Percentiles rank a stretch among this genome's conserved stretches.
phyloP scores from a whole-genome alignment of 2,329 filamentous ascomycete genomes.

The Fusarium clavum region DNA sequence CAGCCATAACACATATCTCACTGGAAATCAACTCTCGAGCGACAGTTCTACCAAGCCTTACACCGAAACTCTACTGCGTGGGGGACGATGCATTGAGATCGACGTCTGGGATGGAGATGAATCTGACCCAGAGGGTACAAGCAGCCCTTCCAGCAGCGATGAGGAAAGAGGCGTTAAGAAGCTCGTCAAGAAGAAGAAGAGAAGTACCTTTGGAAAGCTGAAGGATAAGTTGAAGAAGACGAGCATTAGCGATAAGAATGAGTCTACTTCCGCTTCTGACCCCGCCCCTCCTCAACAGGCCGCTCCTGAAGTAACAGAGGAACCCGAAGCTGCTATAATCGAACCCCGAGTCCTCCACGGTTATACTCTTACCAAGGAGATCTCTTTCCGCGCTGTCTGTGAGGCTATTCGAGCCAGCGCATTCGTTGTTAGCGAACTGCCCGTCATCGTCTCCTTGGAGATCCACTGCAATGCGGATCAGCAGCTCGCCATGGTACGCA shows the following conservation, averaged over 20 bases:
- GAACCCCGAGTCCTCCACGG: slow-evolving; percentile 88
- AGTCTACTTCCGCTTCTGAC: slow-evolving; percentile 6
- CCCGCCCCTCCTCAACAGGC: slow-evolving; percentile 11
- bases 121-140: slow-evolving; percentile 65
- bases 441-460: slow-evolving; percentile 94
- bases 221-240: slow-evolving; percentile 67
- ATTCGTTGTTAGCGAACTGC: slow-evolving; percentile 79
- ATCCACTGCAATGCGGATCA: slow-evolving; percentile 86
- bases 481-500: slow-evolving; percentile 90
- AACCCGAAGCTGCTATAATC: slow-evolving; percentile 50
- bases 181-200: slow-evolving; percentile 63
- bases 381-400: slow-evolving; percentile 89
- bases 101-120: slow-evolving; percentile 95
- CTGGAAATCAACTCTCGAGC: slow-evolving; percentile 88
- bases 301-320: slow-evolving; percentile 28
- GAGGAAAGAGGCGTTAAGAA: slow-evolving; percentile 62
- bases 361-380: slow-evolving; percentile 89
- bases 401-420: slow-evolving; percentile 81
- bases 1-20: slow-evolving; percentile 94
- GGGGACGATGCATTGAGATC: slow-evolving; percentile 92
- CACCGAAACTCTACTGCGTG: slow-evolving; percentile 82
- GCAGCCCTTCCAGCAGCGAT: slow-evolving; percentile 58
- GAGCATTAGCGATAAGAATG: slow-evolving; percentile 55
- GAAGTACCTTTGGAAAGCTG: slow-evolving; percentile 70
- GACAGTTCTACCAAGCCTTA: slow-evolving; percentile 90